Percentiles rank a stretch among this genome's conserved stretches.
Evolutionary conservation across 441 rosid species (phyloP).

Genomic region (Dalechampia spathulata): DNA sequence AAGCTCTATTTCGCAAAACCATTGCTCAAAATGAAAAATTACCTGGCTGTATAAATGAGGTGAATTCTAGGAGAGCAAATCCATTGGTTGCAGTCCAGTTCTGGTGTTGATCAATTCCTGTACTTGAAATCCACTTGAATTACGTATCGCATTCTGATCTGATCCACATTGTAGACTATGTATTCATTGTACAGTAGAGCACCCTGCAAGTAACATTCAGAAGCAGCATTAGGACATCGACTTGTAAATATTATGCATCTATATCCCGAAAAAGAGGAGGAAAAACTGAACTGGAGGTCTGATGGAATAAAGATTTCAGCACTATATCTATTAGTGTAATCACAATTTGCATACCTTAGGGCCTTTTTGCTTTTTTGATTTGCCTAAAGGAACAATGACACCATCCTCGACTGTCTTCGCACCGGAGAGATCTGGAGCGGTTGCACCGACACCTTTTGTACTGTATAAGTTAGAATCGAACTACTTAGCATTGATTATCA

Average conservation of each 20-base stretch:
- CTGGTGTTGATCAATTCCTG: constrained; percentile 10
- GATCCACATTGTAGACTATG: constrained; percentile 79
- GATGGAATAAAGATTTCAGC: not conserved
- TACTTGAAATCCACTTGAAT: constrained; percentile 72
- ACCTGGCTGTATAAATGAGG: too few relatives aligned
- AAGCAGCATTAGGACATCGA: constrained; percentile 2
- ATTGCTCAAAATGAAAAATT: too few relatives aligned
- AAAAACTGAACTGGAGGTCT: not conserved
- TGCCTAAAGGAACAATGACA: constrained; percentile 65
- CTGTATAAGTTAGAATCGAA: constrained; percentile 29
- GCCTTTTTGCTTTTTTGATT: constrained; percentile 36
- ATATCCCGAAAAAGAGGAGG: not conserved
- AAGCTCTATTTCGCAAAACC: too few relatives aligned
- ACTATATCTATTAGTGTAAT: not conserved
- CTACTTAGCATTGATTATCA: constrained; percentile 1
- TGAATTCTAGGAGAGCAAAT: too few relatives aligned
- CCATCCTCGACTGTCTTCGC: constrained; percentile 57
- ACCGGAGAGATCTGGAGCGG: constrained; percentile 61
- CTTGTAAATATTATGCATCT: not conserved
- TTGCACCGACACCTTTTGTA: constrained; percentile 77
- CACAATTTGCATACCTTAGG: constrained; percentile 30
- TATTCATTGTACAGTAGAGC: constrained; percentile 64
- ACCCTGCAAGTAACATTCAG: constrained; percentile 41
- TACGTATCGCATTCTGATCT: constrained; percentile 72
- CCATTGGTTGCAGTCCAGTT: too few relatives aligned